Base-by-base conservation (phyloP, 441 rosid species). In the Geranium incanum region DNA sequence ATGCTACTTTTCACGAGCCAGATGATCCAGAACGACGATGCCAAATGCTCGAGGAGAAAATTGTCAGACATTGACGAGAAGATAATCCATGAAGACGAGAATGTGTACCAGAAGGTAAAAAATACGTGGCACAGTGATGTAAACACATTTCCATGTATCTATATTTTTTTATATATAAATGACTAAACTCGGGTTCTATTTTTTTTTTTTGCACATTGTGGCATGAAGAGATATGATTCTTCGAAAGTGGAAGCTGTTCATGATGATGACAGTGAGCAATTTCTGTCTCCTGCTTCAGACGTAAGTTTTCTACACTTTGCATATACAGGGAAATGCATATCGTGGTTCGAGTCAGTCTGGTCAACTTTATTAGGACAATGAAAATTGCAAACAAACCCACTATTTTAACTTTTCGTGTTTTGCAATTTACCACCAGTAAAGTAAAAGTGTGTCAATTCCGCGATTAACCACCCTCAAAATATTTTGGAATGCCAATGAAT, bases 1-100 rank as follows among this genome's bases (percentile, higher is more conserved):
- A 48, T 18, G 3, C 5, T 36, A 1, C 33, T 66, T 60, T 8
- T 21, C 0, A 0, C 41, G 71, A 60, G 28, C 6, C 78, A 95
- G 98, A 84, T 86, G 87, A 94, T 92, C 74, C 87, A 84, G 55
- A 84, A 85, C 74, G 97, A 97, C 3, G 93, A 84, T 41, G 91
- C 78, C 70, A 90, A 80, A 71, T 84, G 90, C 77, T 45, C 50
- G 28, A 83, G 87, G 78, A 85, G 74, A 67, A 74, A 38, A 36
- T 75, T 81, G 73, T 75, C 89, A 45, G 88, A 81, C 76, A 72
- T 83, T 1, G 87, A 89, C 45, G 91, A 92, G 79, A 89, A 87
- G 78, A 75, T 73, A 8, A 81, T 81, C 72, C 66, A 87, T 28
- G 91, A 84, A 70, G 87, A 88, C 64, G 81, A 80, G 48, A 66